Base-by-base conservation (phyloP, 371 early-diverging fungal genomes). In the Basidiobolus meristosporus region DNA sequence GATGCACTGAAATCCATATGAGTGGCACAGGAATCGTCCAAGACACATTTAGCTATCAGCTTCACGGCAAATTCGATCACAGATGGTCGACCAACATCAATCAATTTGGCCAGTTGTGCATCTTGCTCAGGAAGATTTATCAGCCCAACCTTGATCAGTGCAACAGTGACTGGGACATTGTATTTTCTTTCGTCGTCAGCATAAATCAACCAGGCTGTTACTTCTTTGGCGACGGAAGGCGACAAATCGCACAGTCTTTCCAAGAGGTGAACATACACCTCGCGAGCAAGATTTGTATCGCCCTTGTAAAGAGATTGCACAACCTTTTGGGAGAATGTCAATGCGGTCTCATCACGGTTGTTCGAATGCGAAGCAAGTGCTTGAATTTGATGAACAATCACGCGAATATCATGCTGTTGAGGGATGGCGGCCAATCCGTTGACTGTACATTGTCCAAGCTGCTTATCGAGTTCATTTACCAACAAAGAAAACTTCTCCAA, bases 141-240 rank as follows among this genome's bases (percentile, higher is more conserved):
- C 37, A 97, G 53, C 0, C 77, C 70, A 1, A 75, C 73, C 44
- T 73, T 72, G 43, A 92, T 69, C 41, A 97, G 54, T 1, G 82
- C 70, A n/a, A 77, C 61, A 0, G 85, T 79, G 1, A 83, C 83
- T 7, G 77, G 70, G 1, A 90, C 82, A 46, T 82, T 77, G 50
- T 72, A 80, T 51, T 91, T 89, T 50, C 89, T 82, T 47, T 90
- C 92, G 47, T 95, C 93, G 31, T 90, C 88, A 1, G 84, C 71
- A 57, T 83, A 90, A n/a, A 88, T 67, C 11, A 98, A 55, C 96
- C 95, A 96, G 17, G 71, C 64, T 1, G 68, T 76, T 29, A 96
- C 81, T 54, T 92, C 86, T 33, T 75, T 72, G 17, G 68, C 73
- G 0, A 84, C 80, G 20, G 70, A 67, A 40, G 65, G 65, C 0